Conservation (phyloP, 2,329 filamentous ascomycete genomes). For the Diaporthe sp. region DNA sequence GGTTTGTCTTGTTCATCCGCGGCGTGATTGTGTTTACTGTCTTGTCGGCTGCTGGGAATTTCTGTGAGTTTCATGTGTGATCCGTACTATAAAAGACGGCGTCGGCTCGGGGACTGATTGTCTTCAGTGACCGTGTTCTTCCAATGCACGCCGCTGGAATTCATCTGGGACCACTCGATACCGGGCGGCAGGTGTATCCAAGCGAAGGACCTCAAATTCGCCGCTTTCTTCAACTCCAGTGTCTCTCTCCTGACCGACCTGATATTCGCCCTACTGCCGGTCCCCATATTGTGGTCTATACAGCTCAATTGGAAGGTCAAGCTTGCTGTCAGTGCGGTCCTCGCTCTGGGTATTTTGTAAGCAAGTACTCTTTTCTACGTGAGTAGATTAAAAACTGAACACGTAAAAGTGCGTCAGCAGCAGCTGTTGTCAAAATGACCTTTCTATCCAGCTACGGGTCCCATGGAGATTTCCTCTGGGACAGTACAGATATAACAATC, state of each 20-base stretch:
- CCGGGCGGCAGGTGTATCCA: conserved; percentile 43
- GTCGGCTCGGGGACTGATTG: background rate
- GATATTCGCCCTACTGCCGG: conserved; percentile 47
- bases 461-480: too few relatives aligned
- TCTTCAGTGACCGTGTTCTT: conserved; percentile 4
- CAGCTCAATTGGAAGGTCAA: conserved; percentile 49
- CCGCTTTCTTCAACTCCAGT: conserved; percentile 47
- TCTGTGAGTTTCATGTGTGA: conserved; percentile 40
- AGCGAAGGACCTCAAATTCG: conserved; percentile 45
- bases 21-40: conserved; percentile 46
- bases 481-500: too few relatives aligned
- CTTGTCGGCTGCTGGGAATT: conserved; percentile 44
- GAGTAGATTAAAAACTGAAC: background rate
- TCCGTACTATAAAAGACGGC: background rate
- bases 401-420: background rate
- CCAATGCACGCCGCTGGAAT: background rate
- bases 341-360: conserved; percentile 44
- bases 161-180: conserved; percentile 20
- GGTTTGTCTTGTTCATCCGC: conserved; percentile 43
- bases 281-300: conserved; percentile 48
- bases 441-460: conserved; percentile 46
- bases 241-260: conserved; percentile 52
- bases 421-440: conserved; percentile 43
- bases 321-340: conserved; percentile 44
- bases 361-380: background rate